These are phyloP conservation scores for Acephala macrosclerotiorum DNA, from an alignment of 2,329 filamentous ascomycete genomes.

Conservation along the genomic window DNA sequence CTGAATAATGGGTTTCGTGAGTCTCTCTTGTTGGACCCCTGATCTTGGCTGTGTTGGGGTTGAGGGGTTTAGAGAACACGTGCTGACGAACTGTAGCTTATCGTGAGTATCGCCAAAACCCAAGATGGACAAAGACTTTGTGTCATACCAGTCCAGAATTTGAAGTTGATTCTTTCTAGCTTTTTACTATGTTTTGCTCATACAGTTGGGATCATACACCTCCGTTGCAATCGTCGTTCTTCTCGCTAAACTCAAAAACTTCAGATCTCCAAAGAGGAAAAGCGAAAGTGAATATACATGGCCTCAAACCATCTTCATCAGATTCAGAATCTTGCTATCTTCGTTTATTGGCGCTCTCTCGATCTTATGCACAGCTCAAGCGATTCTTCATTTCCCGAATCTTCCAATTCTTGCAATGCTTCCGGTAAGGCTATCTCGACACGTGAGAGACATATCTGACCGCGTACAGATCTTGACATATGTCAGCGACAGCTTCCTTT, in stretches of 20 bases:
- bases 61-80: background rate
- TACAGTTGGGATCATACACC: conserved; percentile 37
- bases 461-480: conserved; percentile 38
- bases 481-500: conserved; percentile 38
- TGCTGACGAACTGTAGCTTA: conserved; percentile 30
- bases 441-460: conserved; percentile 18
- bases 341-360: conserved; percentile 29
- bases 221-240: conserved; percentile 29
- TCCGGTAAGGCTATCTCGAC: conserved; percentile 29
- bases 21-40: conserved; percentile 18
- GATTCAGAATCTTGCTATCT: conserved; percentile 28
- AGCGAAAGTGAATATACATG: conserved; percentile 24
- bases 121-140: background rate
- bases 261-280: conserved; percentile 24
- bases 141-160: background rate
- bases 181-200: conserved; percentile 37
- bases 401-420: conserved; percentile 39
- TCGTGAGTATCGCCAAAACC: conserved; percentile 30
- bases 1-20: conserved; percentile 39
- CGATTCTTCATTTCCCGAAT: conserved; percentile 36
- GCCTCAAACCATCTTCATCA: conserved; percentile 28
- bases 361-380: conserved; percentile 33
- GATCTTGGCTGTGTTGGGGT: background rate
- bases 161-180: conserved; percentile 28
- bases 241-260: conserved; percentile 24